These are phyloP conservation scores for Scenedesmus sp. DNA, from an alignment of 163 green algal species.

Conservation along the genomic window DNA sequence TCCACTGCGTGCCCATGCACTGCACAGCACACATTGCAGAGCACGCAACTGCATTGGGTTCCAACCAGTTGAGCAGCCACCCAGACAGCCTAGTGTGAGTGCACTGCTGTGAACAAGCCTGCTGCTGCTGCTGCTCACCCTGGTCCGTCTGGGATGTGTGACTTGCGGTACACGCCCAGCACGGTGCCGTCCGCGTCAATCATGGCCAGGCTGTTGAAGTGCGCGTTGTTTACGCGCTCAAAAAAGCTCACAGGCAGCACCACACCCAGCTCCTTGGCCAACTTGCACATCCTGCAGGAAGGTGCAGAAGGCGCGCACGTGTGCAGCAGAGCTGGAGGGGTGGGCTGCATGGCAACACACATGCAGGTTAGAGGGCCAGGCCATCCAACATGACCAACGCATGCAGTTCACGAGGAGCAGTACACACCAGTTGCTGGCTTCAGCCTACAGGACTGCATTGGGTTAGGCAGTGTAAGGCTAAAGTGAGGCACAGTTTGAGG, in stretches of 20 bases:
- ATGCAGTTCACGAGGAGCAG: neutral
- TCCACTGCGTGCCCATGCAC: too few relatives aligned
- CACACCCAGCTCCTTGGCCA: slow-evolving; percentile 81
- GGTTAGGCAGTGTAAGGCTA: too few relatives aligned
- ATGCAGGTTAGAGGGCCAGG: slow-evolving; percentile 56
- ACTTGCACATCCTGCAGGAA: slow-evolving; percentile 62
- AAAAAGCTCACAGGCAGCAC: slow-evolving; percentile 88
- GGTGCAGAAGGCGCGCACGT: neutral
- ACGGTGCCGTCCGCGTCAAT: slow-evolving; percentile 84
- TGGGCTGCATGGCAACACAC: slow-evolving; percentile 76
- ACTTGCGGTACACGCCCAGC: slow-evolving; percentile 88
- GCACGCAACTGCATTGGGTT: too few relatives aligned
- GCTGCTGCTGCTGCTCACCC: slow-evolving; percentile 61
- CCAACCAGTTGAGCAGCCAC: too few relatives aligned
- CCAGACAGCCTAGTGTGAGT: too few relatives aligned
- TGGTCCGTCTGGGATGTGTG: slow-evolving; percentile 90
- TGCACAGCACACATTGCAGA: too few relatives aligned
- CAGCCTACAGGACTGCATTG: too few relatives aligned
- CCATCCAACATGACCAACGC: neutral
- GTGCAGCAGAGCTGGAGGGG: neutral
- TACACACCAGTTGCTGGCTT: too few relatives aligned
- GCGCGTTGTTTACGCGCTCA: slow-evolving; percentile 75
- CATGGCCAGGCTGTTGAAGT: slow-evolving; percentile 88
- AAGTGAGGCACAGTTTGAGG: too few relatives aligned
- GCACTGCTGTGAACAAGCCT: neutral